Evolutionary conservation across 495 filamentous ascomycete species (phyloP), one percentile per base, ranked within the genome.

Genomic region (Penicillium verhagenii): DNA sequence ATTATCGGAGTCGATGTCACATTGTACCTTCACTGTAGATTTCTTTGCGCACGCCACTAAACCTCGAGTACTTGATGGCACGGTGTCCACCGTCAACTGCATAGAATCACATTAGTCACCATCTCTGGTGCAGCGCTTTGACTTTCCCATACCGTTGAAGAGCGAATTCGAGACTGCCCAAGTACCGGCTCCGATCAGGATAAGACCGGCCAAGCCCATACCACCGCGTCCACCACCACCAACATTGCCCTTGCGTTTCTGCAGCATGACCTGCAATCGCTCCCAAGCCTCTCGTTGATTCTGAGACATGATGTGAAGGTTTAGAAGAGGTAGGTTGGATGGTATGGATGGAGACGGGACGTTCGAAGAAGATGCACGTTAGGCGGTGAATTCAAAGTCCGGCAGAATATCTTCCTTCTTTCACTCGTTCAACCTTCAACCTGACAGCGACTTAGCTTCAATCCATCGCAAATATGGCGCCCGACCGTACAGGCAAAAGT

Each of bases 61-160:
- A 65, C 66, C 94, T 86, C 53, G 89, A 91, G 78, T 98, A 98
- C 72, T 98, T 98, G 79, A 98, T 98, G 47, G 94, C 94, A 69
- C 94, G 86, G 79, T 97, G 94, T 78, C 94, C 94, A 86, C 94
- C 94, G 68, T 98, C 94, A 59, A 98, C 94, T 90, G 48, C n/a
- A 62, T 35, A 16, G 18, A n/a, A 28, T 14, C n/a, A 7, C 19
- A n/a, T 58, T 51, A 59, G 47, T 50, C 19, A 56, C 5, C 14
- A 11, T 28, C 8, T 46, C 13, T 11, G 2, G 21, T 10, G 19
- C 4, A 24, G 25, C 23, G 2, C 24, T 49, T 39, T 19, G 37
- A 21, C 33, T n/a, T 39, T 16, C 10, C 7, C 47, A 25, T 56
- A 87, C 87, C 87, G 84, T 98, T 98, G 83, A 97, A 98, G 4